Base-by-base conservation (phyloP, 2,329 filamentous ascomycete genomes). In the Cladophialophora bantiana region DNA sequence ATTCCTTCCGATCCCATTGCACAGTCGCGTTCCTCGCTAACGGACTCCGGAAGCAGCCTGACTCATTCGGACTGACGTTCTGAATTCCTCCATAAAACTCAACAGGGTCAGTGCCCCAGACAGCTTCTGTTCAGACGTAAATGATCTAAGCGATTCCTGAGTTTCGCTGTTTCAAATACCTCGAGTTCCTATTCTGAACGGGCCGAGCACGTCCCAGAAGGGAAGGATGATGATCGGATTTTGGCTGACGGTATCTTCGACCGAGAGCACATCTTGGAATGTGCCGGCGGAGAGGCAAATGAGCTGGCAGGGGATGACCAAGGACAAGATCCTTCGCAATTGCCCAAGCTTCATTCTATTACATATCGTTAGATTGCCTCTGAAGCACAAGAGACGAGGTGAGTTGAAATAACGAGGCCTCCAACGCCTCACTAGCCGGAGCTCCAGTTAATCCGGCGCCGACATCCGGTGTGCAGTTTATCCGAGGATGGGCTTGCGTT, bases 101-200 rank as follows among this genome's bases (percentile, higher is more conserved):
- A 48, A 88, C 77, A 42, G 85, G 86, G 76, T 88, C 86, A 36
- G 85, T 82, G 45, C 85, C 85, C 85, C 85, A 88, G 32, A 83
- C 77, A 26, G 83, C 83, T 76, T 88, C 86, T 86, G 35, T 54
- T 1, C 50, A 34, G 48, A 57, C 62, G 68, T 70, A 62, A 65
- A 58, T 45, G n/a, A 40, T 13, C 9, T 40, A 56, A 52, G 20
- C 50, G 32, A 32, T 59, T 5, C 26, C 32, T 20, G 35, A 15
- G 4, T 5, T 13, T 26, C 18, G 35, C 10, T 52, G 35, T 48
- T 53, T 10, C 45, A 57, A 55, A 38, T 80, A 83, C 85, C 85
- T 83, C 85, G 78, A 62, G 85, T 88, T 67, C 86, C 86, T 64
- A 84, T 82, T 69, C 84, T 82, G 71, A 87, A 88, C 7, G 85